A percentile compares a stretch with the other conserved stretches of the same genome.
phyloP scores from a whole-genome alignment of 192 early-diverging fungal species.

The Cetraspora pellucida region DNA sequence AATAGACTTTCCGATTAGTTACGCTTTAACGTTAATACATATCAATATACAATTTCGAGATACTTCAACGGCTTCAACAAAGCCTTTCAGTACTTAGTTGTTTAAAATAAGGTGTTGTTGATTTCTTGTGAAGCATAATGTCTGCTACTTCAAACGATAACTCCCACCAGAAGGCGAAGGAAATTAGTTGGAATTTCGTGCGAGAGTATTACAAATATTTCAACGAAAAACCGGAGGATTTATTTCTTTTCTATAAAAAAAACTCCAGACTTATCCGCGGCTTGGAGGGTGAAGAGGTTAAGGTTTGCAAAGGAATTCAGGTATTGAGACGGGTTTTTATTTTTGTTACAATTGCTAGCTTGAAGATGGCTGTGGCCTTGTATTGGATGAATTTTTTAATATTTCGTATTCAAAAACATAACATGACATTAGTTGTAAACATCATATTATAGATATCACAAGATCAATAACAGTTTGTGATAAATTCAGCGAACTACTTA shows the following conservation, averaged over 20 bases:
- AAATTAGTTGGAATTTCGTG: conserved; percentile 89
- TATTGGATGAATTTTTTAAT: too few species aligned
- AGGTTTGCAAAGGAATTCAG: conserved; percentile 67
- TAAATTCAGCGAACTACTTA: too few species aligned
- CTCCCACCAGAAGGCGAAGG: conserved; percentile 41
- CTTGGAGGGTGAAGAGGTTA: conserved; percentile 70
- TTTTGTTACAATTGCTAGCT: background rate
- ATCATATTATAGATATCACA: too few species aligned
- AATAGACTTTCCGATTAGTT: too few species aligned
- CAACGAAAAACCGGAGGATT: conserved; percentile 71
- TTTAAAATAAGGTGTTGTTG: background rate
- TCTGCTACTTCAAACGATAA: conserved; percentile 1
- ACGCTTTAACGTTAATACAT: too few species aligned
- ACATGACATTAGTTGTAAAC: too few species aligned
- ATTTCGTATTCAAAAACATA: too few species aligned
- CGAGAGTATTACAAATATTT: conserved; percentile 90
- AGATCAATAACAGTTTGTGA: too few species aligned
- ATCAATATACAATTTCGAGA: too few species aligned
- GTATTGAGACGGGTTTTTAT: conserved; percentile 33
- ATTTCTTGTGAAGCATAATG: background rate
- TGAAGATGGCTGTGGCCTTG: background rate
- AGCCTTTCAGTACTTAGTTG: too few species aligned
- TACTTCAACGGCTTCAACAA: too few species aligned
- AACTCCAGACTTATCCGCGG: conserved; percentile 82
- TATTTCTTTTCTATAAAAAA: conserved; percentile 85